phyloP scores from a whole-genome alignment of 805 yeast genomes.

The Wickerhamomyces queroliae region DNA sequence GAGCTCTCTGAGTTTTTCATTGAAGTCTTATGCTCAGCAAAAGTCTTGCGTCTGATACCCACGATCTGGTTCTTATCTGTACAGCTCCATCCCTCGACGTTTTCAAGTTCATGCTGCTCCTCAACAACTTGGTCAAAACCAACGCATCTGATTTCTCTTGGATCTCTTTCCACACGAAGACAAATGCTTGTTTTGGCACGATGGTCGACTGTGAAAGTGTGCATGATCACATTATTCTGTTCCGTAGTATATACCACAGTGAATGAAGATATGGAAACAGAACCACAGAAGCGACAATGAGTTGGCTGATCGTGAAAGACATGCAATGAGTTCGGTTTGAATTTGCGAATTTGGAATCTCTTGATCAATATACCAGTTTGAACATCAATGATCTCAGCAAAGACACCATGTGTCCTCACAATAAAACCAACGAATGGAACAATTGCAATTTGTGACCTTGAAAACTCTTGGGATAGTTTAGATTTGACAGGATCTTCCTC shows the following conservation, averaged over 20 bases:
- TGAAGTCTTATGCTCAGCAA: conserved; percentile 21
- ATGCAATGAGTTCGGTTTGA: conserved; percentile 46
- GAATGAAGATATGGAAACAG: conserved; percentile 70
- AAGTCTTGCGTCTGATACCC: conserved; percentile 51
- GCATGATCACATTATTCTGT: conserved; percentile 54
- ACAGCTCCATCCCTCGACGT: conserved; percentile 73
- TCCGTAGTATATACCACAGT: conserved; percentile 64
- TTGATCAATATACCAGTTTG: conserved; percentile 71
- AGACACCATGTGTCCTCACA: conserved; percentile 47
- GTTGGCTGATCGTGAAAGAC: conserved; percentile 83
- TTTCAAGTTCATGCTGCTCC: conserved; percentile 57
- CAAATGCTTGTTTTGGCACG: conserved; percentile 77
- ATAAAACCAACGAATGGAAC: conserved; percentile 75
- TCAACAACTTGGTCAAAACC: conserved; percentile 77
- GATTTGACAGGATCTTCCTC: neutral
- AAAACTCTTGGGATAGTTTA: conserved; percentile 9
- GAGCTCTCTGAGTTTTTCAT: conserved; percentile 9
- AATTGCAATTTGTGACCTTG: conserved; percentile 36
- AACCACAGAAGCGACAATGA: conserved; percentile 88
- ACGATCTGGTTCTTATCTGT: conserved; percentile 73
- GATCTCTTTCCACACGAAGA: conserved; percentile 86
- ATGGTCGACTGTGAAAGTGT: conserved; percentile 67
- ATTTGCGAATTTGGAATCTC: conserved; percentile 54
- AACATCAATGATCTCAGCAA: conserved; percentile 68
- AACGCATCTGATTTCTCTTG: conserved; percentile 82